phyloP scores from a whole-genome alignment of 2,329 filamentous ascomycete species.

The Fusarium keratoplasticum region DNA sequence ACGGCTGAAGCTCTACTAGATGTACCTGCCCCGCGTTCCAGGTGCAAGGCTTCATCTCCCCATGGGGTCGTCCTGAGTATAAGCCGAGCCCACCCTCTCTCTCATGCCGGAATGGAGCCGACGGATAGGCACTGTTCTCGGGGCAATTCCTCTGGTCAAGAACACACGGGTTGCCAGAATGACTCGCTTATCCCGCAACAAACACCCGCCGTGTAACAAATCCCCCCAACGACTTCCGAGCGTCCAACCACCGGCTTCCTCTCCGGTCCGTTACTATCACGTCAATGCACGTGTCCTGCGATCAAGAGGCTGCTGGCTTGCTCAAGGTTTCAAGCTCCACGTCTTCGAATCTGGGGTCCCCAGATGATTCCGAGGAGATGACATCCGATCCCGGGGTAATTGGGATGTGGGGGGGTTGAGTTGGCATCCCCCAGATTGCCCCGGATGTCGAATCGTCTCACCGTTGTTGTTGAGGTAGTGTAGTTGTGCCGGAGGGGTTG shows the following conservation, averaged over 20 bases:
- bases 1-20: constrained; percentile 16
- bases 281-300: neutral
- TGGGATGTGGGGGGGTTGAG: constrained; percentile 37
- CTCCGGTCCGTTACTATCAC: neutral
- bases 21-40: constrained; percentile 23
- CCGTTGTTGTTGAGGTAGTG: neutral
- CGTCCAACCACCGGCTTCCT: neutral
- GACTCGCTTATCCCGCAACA: constrained; percentile 6
- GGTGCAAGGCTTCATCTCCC: constrained; percentile 34
- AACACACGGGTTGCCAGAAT: neutral
- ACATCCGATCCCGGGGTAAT: constrained; percentile 36
- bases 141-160: constrained; percentile 9
- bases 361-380: constrained; percentile 21
- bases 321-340: constrained; percentile 3
- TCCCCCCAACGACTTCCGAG: neutral
- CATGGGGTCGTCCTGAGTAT: constrained; percentile 29
- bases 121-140: constrained; percentile 1
- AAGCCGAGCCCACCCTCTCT: constrained; percentile 36
- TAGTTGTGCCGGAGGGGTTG: constrained; percentile 2
- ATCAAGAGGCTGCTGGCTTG: neutral
- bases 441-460: constrained; percentile 2
- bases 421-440: constrained; percentile 9
- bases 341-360: constrained; percentile 1
- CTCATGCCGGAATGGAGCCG: constrained; percentile 22
- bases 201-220: neutral